Percentiles rank a stretch among this genome's conserved stretches.
Evolutionary conservation across 768 basidiomycete species (phyloP).

Genomic region (Pluteus cervinus): DNA sequence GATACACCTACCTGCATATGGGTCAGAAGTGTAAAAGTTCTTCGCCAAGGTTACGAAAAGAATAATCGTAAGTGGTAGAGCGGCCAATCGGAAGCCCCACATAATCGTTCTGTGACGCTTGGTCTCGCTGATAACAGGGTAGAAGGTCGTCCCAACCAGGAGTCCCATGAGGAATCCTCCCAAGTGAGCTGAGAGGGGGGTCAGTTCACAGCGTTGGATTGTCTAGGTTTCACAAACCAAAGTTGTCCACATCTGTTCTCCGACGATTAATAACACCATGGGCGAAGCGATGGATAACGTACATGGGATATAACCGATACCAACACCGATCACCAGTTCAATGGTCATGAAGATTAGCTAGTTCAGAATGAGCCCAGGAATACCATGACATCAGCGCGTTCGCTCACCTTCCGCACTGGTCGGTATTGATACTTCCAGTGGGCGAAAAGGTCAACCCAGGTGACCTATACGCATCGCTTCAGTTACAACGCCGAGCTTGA

Average conservation of each 20-base stretch:
- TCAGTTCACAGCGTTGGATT: constrained; percentile 1
- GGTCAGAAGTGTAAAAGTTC: constrained; percentile 89
- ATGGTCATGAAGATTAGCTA: constrained; percentile 81
- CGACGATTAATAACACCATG: background rate
- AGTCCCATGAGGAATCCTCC: constrained; percentile 85
- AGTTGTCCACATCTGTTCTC: constrained; percentile 76
- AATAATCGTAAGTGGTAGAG: constrained; percentile 70
- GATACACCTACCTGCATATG: constrained; percentile 62
- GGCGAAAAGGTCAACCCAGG: constrained; percentile 84
- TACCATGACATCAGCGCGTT: background rate
- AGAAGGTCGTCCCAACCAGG: constrained; percentile 76
- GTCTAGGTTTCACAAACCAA: constrained; percentile 41
- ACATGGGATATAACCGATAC: constrained; percentile 81
- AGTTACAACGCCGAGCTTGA: background rate
- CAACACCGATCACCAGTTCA: constrained; percentile 83
- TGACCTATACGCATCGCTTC: constrained; percentile 35
- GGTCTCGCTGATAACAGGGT: constrained; percentile 83
- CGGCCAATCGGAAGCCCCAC: constrained; percentile 67
- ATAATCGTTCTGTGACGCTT: constrained; percentile 66
- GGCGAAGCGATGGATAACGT: constrained; percentile 17
- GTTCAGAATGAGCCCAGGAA: background rate
- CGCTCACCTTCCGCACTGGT: constrained; percentile 68
- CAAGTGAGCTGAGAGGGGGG: constrained; percentile 57
- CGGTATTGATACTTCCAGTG: constrained; percentile 89
- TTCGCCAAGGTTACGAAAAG: constrained; percentile 76